These are phyloP conservation scores for Penicillium herquei DNA, from an alignment of 495 filamentous ascomycete species.

Conservation along the genomic window DNA sequence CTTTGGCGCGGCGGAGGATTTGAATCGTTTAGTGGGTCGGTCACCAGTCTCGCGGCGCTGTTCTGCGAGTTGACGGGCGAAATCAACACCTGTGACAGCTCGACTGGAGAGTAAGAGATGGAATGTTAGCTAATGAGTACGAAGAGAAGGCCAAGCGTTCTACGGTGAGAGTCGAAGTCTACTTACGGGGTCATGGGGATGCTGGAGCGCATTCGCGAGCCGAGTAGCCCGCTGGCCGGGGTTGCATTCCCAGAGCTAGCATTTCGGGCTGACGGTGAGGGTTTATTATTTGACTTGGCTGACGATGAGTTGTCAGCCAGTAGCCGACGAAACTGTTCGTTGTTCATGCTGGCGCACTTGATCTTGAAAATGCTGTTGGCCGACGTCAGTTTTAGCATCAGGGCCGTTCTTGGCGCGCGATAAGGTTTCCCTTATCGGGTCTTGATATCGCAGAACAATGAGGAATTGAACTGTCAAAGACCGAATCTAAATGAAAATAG, in stretches of 20 bases:
- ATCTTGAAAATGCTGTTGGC: not conserved
- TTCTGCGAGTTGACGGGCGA: conserved; percentile 83
- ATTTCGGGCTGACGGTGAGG: conserved; percentile 16
- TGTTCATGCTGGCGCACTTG: conserved; percentile 67
- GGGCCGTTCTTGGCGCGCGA: conserved; percentile 15
- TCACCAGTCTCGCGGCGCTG: conserved; percentile 54
- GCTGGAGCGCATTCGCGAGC: conserved; percentile 58
- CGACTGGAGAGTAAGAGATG: conserved; percentile 52
- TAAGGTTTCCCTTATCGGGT: conserved; percentile 10
- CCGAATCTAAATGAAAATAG: not conserved
- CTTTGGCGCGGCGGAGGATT: conserved; percentile 75
- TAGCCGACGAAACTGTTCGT: conserved; percentile 92
- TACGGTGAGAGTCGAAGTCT: conserved; percentile 9
- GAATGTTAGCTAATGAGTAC: conserved; percentile 7
- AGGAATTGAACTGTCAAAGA: not conserved
- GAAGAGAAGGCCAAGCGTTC: no score
- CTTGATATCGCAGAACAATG: not conserved
- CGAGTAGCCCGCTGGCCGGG: conserved; percentile 21
- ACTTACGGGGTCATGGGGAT: conserved; percentile 84
- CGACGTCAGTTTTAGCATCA: conserved; percentile 19
- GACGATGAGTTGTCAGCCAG: conserved; percentile 51
- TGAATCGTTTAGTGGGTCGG: conserved; percentile 64
- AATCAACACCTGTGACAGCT: conserved; percentile 66
- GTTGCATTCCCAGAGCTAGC: conserved; percentile 21
- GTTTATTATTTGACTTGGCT: conserved; percentile 17